phyloP scores from a whole-genome alignment of 1,284 basidiomycete genomes.

The Leccinum fallax region DNA sequence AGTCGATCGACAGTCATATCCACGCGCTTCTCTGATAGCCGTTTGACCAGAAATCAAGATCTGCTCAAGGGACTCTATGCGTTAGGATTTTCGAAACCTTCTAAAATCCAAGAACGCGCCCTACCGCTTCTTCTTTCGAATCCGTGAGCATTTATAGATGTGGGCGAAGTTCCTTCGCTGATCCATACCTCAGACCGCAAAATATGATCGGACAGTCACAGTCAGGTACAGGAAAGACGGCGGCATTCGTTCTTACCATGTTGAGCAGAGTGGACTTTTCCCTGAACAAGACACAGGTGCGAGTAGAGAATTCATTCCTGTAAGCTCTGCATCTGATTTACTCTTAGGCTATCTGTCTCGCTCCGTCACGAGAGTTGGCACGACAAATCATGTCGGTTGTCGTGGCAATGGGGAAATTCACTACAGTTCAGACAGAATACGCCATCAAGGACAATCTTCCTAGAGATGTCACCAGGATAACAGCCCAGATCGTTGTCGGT shows the following conservation, averaged over 20 bases:
- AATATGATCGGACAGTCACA: conserved; percentile 99
- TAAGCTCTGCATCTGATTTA: conserved; percentile 7
- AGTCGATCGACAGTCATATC: conserved; percentile 37
- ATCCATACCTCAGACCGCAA: conserved; percentile 63
- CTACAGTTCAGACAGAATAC: conserved; percentile 88
- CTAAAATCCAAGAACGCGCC: conserved; percentile 98
- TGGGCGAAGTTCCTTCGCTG: conserved; percentile 1
- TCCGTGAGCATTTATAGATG: conserved; percentile 60
- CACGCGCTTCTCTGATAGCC: conserved; percentile 7
- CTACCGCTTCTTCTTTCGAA: conserved; percentile 89
- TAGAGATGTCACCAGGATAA: conserved; percentile 68
- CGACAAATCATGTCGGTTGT: conserved; percentile 98
- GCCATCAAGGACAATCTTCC: conserved; percentile 89
- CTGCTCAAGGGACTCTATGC: conserved; percentile 96
- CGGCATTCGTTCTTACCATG: conserved; percentile 98
- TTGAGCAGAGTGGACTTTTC: conserved; percentile 90
- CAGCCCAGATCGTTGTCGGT: conserved; percentile 92
- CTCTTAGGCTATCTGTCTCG: conserved; percentile 83
- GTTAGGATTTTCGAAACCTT: conserved; percentile 97
- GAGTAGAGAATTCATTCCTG: conserved; percentile 17
- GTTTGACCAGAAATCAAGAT: conserved; percentile 69
- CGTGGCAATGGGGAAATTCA: conserved; percentile 94
- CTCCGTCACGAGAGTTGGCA: conserved; percentile 95
- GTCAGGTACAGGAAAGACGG: conserved; percentile 99
- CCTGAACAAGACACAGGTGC: conserved; percentile 82